Evolutionary conservation across 768 basidiomycete species (phyloP).

Genomic region (Phanerochaete carnosa): DNA sequence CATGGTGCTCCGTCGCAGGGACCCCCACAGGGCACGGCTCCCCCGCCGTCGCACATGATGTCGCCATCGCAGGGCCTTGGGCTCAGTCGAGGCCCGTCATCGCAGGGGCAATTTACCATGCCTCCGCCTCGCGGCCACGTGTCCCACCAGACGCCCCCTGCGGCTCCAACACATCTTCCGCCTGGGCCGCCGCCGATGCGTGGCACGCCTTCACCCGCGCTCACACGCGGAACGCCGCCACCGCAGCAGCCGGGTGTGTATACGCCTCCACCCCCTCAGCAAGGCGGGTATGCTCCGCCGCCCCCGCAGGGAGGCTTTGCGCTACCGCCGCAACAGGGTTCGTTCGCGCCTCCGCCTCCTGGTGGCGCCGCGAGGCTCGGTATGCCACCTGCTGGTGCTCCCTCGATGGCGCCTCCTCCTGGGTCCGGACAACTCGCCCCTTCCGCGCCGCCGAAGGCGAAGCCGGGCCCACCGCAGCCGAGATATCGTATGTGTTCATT

Average conservation of each 20-base stretch:
- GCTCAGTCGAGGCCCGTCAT: conserved; percentile 33
- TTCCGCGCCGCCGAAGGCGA: conserved; percentile 30
- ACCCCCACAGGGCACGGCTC: conserved; percentile 30
- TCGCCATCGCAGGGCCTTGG: conserved; percentile 40
- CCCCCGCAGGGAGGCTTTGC: conserved; percentile 5
- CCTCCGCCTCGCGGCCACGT: conserved; percentile 40
- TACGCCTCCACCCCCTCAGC: conserved; percentile 33
- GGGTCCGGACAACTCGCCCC: conserved; percentile 14
- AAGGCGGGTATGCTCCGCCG: conserved; percentile 12
- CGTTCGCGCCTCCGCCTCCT: conserved; percentile 16
- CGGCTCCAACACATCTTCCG: conserved; percentile 23
- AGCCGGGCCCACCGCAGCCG: conserved; percentile 41
- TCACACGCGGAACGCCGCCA: conserved; percentile 23
- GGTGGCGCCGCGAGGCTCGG: conserved; percentile 19
- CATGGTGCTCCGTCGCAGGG: conserved; percentile 29
- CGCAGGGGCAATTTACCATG: conserved; percentile 48
- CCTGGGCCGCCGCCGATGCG: conserved; percentile 34
- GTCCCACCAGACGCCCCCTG: conserved; percentile 36
- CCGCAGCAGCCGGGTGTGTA: conserved; percentile 32
- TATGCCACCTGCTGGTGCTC: conserved; percentile 23
- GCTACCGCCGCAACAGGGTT: conserved; percentile 7
- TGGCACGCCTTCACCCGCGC: conserved; percentile 41
- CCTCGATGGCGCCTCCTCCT: background rate
- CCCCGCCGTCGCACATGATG: too few species aligned
- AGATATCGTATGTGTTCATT: conserved; percentile 56